Conservation (phyloP, 495 filamentous ascomycete genomes). For the Tuber brumale region DNA sequence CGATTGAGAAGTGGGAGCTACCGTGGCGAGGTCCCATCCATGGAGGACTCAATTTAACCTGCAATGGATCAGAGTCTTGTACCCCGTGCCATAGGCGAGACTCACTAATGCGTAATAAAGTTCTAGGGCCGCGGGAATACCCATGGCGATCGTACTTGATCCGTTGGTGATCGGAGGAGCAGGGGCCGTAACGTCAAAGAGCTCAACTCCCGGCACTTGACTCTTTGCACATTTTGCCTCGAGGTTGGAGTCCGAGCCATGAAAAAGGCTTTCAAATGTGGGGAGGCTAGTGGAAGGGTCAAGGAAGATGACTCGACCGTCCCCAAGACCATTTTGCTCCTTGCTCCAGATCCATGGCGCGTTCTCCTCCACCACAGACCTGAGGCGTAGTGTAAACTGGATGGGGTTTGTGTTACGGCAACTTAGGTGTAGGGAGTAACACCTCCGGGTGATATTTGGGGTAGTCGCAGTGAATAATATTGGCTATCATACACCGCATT, state of each 20-base stretch:
- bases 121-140: slow-evolving; percentile 23
- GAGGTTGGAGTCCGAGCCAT: slow-evolving; percentile 22
- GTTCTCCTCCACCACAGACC: background rate
- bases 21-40: slow-evolving; percentile 91
- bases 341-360: slow-evolving; percentile 37
- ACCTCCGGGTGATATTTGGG: slow-evolving; percentile 6
- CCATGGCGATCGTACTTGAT: slow-evolving; percentile 16
- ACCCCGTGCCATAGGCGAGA: background rate
- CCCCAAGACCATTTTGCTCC: slow-evolving; percentile 26
- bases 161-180: slow-evolving; percentile 20
- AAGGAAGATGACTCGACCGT: slow-evolving; percentile 32
- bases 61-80: slow-evolving; percentile 4
- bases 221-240: slow-evolving; percentile 14
- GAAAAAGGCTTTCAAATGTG: slow-evolving; percentile 27
- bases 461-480: background rate
- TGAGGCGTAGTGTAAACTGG: slow-evolving; percentile 36
- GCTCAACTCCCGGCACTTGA: slow-evolving; percentile 27
- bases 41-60: slow-evolving; percentile 55
- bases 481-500: background rate
- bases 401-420: slow-evolving; percentile 14
- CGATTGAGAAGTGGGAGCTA: slow-evolving; percentile 54
- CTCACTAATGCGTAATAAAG: slow-evolving; percentile 36
- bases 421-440: slow-evolving; percentile 26
- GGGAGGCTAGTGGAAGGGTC: background rate
- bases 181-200: slow-evolving; percentile 30